Conservation (phyloP, 371 early-diverging fungal genomes). For the Aphelidium insulamus region DNA sequence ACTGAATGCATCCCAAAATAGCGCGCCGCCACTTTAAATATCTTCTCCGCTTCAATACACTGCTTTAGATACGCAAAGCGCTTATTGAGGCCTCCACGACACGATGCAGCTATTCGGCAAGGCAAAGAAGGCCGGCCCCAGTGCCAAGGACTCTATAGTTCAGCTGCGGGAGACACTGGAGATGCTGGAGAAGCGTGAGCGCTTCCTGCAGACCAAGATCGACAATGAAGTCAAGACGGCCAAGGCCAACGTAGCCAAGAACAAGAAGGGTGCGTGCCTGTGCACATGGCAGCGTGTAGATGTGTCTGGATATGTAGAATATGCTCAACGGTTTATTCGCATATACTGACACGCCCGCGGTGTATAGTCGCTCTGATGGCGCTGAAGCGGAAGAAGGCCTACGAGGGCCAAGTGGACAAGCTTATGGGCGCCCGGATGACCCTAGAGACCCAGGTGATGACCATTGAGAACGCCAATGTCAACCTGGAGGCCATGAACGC, state of each 20-base stretch:
- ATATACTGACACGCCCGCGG: not conserved
- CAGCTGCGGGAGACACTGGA: conserved; percentile 67
- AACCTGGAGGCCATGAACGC: conserved; percentile 88
- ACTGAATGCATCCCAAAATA: too few species aligned
- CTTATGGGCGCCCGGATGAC: conserved; percentile 72
- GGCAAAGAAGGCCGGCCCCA: conserved; percentile 44
- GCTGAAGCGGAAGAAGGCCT: conserved; percentile 76
- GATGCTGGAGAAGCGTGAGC: conserved; percentile 85
- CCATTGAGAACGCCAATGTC: conserved; percentile 88
- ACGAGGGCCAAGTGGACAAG: conserved; percentile 66
- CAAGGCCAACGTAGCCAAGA: conserved; percentile 72
- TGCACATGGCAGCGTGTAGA: too few species aligned
- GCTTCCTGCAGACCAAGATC: conserved; percentile 60
- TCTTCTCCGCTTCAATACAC: too few species aligned
- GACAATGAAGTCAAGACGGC: conserved; percentile 73
- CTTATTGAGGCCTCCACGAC: too few species aligned
- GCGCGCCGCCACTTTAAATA: too few species aligned
- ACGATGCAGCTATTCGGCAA: conserved; percentile 69
- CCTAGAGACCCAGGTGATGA: conserved; percentile 83
- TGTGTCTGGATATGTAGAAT: too few species aligned
- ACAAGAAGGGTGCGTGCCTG: conserved; percentile 64
- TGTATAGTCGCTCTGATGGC: conserved; percentile 66
- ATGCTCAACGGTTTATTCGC: too few species aligned
- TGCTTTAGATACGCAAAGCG: too few species aligned
- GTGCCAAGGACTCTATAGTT: conserved; percentile 85